Evolutionary conservation across 2,329 filamentous ascomycete species (phyloP).

Genomic region (Diplodia corticola): DNA sequence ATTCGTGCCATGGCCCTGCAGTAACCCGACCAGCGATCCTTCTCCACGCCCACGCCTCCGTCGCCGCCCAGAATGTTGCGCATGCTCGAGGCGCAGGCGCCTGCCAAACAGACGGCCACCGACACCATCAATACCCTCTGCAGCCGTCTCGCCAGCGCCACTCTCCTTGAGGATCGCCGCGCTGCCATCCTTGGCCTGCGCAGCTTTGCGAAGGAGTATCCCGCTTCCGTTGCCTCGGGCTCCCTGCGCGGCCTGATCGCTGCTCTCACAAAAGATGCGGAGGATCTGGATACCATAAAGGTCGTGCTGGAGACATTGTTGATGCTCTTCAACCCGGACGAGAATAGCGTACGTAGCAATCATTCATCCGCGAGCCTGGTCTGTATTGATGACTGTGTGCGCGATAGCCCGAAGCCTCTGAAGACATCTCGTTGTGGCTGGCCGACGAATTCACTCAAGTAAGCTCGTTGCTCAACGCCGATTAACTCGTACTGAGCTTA

Average conservation of each 20-base stretch:
- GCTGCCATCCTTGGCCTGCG: constrained; percentile 89
- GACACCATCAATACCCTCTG: constrained; percentile 92
- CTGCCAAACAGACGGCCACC: constrained; percentile 92
- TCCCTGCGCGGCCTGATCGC: constrained; percentile 86
- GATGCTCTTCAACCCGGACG: constrained; percentile 79
- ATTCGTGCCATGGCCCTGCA: constrained; percentile 2
- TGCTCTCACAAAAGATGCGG: constrained; percentile 80
- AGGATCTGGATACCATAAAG: constrained; percentile 96
- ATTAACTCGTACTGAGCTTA: constrained; percentile 51
- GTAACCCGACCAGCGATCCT: not conserved
- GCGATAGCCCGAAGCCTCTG: constrained; percentile 81
- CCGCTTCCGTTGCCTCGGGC: constrained; percentile 91
- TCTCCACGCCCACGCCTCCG: not conserved
- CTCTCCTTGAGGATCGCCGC: constrained; percentile 88
- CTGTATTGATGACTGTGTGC: constrained; percentile 14
- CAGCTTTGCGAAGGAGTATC: constrained; percentile 95
- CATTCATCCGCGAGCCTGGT: not conserved
- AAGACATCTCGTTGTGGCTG: constrained; percentile 93
- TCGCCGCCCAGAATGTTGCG: constrained; percentile 30
- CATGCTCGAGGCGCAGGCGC: constrained; percentile 69
- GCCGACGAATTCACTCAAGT: constrained; percentile 97
- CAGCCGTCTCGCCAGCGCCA: constrained; percentile 82
- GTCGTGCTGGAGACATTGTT: constrained; percentile 91
- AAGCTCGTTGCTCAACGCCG: constrained; percentile 33
- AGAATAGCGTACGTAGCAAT: constrained; percentile 54